Evolutionary conservation across 306 rosid genomes (phyloP).

Genomic region (Dryas octopetala): DNA sequence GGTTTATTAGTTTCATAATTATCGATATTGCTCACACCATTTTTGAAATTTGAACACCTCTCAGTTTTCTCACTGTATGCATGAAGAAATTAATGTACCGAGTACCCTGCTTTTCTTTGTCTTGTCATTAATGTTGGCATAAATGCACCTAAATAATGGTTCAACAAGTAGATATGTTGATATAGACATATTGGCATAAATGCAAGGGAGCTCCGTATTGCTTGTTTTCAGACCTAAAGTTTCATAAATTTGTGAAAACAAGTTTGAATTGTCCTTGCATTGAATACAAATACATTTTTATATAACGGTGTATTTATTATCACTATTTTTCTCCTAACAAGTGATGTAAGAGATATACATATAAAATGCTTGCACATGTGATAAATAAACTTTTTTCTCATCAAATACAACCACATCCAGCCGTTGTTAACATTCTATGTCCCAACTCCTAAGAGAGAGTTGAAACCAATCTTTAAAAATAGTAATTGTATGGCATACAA

Average conservation of each 20-base stretch:
- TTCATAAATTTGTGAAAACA: not conserved
- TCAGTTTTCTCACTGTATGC: constrained; percentile 28
- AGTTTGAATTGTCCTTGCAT: not conserved
- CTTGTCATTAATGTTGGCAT: constrained; percentile 38
- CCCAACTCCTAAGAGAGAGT: too few relatives aligned
- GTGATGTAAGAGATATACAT: too few relatives aligned
- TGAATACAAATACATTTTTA: too few relatives aligned
- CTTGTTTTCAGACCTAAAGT: constrained; percentile 8
- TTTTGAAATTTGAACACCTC: constrained; percentile 16
- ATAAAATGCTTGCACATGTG: too few relatives aligned
- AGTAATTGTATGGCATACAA: too few relatives aligned
- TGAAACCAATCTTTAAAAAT: too few relatives aligned
- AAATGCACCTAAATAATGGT: constrained; percentile 37
- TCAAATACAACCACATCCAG: too few relatives aligned
- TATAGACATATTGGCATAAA: constrained; percentile 20
- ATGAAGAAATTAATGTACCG: constrained; percentile 35
- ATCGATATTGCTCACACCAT: not conserved
- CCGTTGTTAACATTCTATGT: too few relatives aligned
- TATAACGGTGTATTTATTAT: too few relatives aligned
- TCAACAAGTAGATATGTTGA: constrained; percentile 34
- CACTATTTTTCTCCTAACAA: too few relatives aligned
- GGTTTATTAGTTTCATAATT: constrained; percentile 34
- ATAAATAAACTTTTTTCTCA: too few relatives aligned
- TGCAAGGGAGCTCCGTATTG: constrained; percentile 24
- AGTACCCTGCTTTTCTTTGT: constrained; percentile 23